Percentiles rank a stretch among this genome's conserved stretches.
Conservation (phyloP, 2,329 filamentous ascomycete species). For the Daldinia sp. region DNA sequence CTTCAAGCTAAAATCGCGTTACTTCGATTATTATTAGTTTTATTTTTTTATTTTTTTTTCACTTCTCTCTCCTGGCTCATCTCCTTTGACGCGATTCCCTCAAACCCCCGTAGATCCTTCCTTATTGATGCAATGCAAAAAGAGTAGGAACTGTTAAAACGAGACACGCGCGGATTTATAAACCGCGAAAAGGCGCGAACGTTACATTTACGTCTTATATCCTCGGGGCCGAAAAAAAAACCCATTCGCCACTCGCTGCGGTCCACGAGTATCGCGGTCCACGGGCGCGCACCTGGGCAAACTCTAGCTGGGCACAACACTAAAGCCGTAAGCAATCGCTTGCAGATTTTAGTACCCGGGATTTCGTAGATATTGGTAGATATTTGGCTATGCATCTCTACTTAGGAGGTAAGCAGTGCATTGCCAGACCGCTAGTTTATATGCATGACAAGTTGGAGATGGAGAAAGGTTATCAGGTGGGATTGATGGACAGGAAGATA, state of each 20-base stretch:
- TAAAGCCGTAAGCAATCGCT: conserved; percentile 26
- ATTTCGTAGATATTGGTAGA: conserved; percentile 14
- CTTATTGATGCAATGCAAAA: neutral
- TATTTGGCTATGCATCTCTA: conserved; percentile 14
- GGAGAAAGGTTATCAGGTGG: conserved; percentile 11
- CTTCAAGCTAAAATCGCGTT: conserved; percentile 4
- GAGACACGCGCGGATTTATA: conserved; percentile 10
- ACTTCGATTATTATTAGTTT: neutral
- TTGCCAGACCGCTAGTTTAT: conserved; percentile 34
- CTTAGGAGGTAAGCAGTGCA: conserved; percentile 17
- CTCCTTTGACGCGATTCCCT: neutral
- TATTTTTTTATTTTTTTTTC: neutral
- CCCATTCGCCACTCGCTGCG: conserved; percentile 22
- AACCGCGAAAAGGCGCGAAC: conserved; percentile 15
- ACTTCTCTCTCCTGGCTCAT: neutral
- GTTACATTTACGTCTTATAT: conserved; percentile 25
- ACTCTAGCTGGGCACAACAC: no score
- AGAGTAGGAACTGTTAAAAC: conserved; percentile 3
- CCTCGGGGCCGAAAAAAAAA: conserved; percentile 22
- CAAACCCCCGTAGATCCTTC: conserved; percentile 6
- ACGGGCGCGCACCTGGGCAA: no score
- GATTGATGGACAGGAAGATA: conserved; percentile 5
- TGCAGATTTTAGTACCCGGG: conserved; percentile 33
- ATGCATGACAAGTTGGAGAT: conserved; percentile 31
- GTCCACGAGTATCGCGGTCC: no score